Evolutionary conservation across 352 stramenopile species (phyloP), one percentile per base, ranked within the genome.

Genomic region (Globisporangium nagaii): DNA sequence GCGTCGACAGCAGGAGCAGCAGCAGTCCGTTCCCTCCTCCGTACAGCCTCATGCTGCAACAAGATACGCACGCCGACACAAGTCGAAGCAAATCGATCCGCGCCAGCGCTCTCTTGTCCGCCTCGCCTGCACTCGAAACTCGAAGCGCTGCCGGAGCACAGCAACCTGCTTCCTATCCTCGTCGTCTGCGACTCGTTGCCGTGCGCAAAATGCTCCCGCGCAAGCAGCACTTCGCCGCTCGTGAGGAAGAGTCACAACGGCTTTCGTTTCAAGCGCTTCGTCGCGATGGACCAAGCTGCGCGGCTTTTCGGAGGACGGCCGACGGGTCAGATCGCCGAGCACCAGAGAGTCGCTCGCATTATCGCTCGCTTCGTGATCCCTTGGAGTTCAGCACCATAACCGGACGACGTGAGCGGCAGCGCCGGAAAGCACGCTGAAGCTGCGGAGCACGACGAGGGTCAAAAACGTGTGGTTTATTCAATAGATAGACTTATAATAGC

Each of bases 401-500:
- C n/a, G n/a, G n/a, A n/a, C n/a, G n/a, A n/a, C n/a, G n/a, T n/a
- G n/a, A n/a, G n/a, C n/a, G n/a, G n/a, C n/a, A n/a, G n/a, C n/a
- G n/a, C n/a, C n/a, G n/a, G n/a, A n/a, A n/a, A n/a, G n/a, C n/a
- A n/a, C n/a, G 8, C 7, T 22, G 17, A 9, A 39, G 25, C 27
- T 36, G 17, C 9, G 11, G 27, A 36, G 15, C 35, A 55, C 28
- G 35, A 28, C n/a, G n/a, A n/a, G n/a, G 22, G 48, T 32, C 46
- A 53, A 53, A 41, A 53, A n/a, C n/a, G n/a, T n/a, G 28, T 41
- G 10, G 31, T 52, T 31, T 41, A 34, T 46, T 55, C 20, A 55
- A 55, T 55, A 55, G 48, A 55, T 55, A 55, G 24, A 24, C 20
- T 44, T 55, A 55, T 55, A 55, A 36, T 55, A 53, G 34, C 17